Evolutionary conservation across 257 asterid species (phyloP), one percentile per base, ranked within the genome.

Genomic region (Solanum lignicaule): DNA sequence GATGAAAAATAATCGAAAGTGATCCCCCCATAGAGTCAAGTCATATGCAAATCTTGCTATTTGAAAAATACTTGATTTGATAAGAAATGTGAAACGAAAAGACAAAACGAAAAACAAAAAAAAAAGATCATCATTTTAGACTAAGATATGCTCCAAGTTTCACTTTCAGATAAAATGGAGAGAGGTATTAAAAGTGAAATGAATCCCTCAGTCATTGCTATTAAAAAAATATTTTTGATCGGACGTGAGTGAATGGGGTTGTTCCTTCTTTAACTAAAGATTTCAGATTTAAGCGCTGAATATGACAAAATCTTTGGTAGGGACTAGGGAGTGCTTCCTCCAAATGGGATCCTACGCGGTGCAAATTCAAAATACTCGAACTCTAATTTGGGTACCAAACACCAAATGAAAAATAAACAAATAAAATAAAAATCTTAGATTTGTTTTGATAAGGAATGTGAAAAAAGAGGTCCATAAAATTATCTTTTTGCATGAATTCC

Each of bases 211-310:
- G 29, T 62, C 25, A 0, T 9, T 60, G 69, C 62, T n/a, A 62
- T 9, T 62, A 1, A 23, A 21, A 60, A 62, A 18, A 55, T 18
- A 18, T 55, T 55, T 2, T 55, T 55, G 4, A 55, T 6, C n/a
- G 11, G 3, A 55, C 8, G 0, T 55, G 4, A 55, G 4, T 18
- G 65, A 18, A 55, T 55, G n/a, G 4, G 23, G 0, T 18, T 55
- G 1, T 18, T 18, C 0, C 9, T 52, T 16, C 1, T 55, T 55
- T 18, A 0, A 52, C 0, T 55, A 55, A 55, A 18, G 1, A 2
- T 55, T 55, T 55, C 0, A 0, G 0, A 6, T 52, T 52, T 52
- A 1, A 6, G 1, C 0, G 10, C 1, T 55, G 4, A 3, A 2
- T 16, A 52, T 52, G 9, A 18, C n/a, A 18, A 18, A 55, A 55